phyloP scores from a whole-genome alignment of 1,284 basidiomycete species.

The Puccinia horiana region DNA sequence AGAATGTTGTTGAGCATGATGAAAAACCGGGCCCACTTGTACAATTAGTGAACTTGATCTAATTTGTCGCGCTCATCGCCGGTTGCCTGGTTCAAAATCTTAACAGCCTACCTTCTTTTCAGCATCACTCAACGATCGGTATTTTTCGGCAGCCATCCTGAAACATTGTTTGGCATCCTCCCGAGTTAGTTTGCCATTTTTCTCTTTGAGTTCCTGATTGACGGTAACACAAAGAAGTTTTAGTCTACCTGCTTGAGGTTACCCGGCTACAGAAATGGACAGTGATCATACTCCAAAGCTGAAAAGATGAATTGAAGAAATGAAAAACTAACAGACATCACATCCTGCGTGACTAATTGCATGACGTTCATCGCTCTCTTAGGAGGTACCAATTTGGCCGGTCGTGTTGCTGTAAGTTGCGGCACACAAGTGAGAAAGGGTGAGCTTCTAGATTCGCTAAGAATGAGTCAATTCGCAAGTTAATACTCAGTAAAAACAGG shows the following conservation, averaged over 20 bases:
- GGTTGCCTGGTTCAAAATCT: neutral
- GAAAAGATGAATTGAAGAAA: neutral
- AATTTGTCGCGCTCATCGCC: neutral
- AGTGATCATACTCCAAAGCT: neutral
- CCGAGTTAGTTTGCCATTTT: constrained; percentile 1
- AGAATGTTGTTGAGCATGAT: neutral
- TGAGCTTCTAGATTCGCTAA: neutral
- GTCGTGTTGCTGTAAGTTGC: neutral
- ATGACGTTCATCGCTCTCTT: constrained; percentile 46
- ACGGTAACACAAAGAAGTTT: neutral
- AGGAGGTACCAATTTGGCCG: constrained; percentile 26
- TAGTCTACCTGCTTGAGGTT: neutral
- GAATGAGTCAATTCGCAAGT: neutral
- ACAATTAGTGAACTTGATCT: neutral
- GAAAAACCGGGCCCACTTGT: neutral
- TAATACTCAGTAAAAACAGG: neutral
- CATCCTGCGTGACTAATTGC: constrained; percentile 40
- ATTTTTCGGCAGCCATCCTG: constrained; percentile 39
- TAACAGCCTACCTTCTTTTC: constrained; percentile 30
- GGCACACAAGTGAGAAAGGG: neutral
- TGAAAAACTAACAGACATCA: constrained; percentile 27
- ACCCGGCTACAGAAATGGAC: neutral
- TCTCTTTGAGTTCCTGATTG: constrained; percentile 33
- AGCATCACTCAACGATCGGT: constrained; percentile 36
- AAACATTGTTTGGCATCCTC: constrained; percentile 30